Conservation (phyloP, 2,329 filamentous ascomycete genomes). For the Orbilia brochopaga region DNA sequence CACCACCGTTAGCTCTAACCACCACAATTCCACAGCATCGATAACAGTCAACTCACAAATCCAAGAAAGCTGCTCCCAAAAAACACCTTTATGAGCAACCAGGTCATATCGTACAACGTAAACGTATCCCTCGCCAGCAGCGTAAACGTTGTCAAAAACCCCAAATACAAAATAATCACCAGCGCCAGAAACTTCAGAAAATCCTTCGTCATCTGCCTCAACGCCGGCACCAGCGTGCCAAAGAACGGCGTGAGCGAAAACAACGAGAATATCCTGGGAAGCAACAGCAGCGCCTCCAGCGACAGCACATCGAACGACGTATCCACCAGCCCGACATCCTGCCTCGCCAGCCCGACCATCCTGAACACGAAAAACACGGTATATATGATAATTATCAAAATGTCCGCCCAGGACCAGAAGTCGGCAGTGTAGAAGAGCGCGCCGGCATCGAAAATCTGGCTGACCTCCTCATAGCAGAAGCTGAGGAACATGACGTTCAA, state of each 20-base stretch:
- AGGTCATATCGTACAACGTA: constrained; percentile 71
- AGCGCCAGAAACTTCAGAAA: constrained; percentile 76
- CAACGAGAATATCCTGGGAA: constrained; percentile 85
- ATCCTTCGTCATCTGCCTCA: constrained; percentile 93
- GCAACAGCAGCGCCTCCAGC: constrained; percentile 85
- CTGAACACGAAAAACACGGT: constrained; percentile 73
- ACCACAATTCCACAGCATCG: constrained; percentile 67
- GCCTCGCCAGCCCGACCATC: constrained; percentile 71
- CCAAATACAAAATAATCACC: constrained; percentile 74
- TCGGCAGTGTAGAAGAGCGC: constrained; percentile 83
- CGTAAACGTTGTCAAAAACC: constrained; percentile 86
- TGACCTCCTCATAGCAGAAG: constrained; percentile 70
- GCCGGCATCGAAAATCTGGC: constrained; percentile 83
- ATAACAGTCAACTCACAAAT: constrained; percentile 63
- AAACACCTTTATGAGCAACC: constrained; percentile 79
- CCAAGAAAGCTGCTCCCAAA: constrained; percentile 78
- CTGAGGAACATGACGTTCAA: constrained; percentile 49
- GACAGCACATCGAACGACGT: constrained; percentile 87
- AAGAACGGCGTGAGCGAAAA: constrained; percentile 88
- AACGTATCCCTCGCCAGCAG: constrained; percentile 75
- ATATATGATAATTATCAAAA: constrained; percentile 76
- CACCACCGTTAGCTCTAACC: constrained; percentile 57
- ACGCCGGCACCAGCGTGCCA: constrained; percentile 82
- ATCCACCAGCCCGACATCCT: constrained; percentile 71
- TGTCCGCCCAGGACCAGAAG: constrained; percentile 77